Conservation (phyloP, 257 asterid genomes). For the Jaltomata sinuosa region DNA sequence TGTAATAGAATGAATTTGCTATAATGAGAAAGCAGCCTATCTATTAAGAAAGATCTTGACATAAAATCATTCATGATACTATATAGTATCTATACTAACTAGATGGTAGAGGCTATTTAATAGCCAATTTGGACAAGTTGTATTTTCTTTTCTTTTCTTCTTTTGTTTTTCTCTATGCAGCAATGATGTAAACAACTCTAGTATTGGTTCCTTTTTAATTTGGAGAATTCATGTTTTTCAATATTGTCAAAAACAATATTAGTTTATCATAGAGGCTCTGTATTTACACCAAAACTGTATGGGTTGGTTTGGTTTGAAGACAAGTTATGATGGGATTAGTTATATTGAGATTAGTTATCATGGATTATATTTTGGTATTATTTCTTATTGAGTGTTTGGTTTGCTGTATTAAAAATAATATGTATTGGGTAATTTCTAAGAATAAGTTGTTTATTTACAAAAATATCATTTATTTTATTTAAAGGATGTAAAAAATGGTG, state of each 20-base stretch:
- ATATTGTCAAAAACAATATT: background rate
- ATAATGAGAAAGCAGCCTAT: background rate
- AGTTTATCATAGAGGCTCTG: background rate
- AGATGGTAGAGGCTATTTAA: background rate
- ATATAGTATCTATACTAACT: background rate
- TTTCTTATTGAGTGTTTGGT: too few species aligned
- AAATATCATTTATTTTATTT: too few species aligned
- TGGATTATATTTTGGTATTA: too few species aligned
- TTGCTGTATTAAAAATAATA: too few species aligned
- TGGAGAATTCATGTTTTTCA: background rate
- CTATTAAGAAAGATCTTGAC: background rate
- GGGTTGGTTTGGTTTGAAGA: too few species aligned
- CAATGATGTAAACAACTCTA: background rate
- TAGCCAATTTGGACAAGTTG: background rate
- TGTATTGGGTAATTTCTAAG: too few species aligned
- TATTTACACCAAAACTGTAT: background rate
- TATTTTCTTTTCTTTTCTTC: background rate
- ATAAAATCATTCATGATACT: background rate
- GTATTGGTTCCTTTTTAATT: background rate
- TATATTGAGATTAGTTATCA: too few species aligned
- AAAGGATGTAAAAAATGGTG: too few species aligned
- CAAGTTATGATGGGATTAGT: too few species aligned
- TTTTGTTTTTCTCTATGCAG: background rate
- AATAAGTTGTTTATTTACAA: too few species aligned
- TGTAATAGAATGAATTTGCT: background rate